Base-by-base conservation (phyloP, 2,329 filamentous ascomycete species). In the Juglanconis sp. region DNA sequence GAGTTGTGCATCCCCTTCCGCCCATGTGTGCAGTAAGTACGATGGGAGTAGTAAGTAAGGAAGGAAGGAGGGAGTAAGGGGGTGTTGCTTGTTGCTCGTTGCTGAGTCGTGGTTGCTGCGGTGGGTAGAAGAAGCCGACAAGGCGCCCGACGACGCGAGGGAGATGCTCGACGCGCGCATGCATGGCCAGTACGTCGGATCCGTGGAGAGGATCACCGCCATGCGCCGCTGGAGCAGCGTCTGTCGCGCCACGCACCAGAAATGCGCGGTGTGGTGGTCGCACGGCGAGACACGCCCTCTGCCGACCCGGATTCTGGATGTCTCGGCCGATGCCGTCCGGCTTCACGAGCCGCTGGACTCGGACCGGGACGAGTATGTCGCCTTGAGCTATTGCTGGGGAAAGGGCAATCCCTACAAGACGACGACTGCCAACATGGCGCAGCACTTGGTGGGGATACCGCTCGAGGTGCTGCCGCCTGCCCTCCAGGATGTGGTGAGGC, bases 311-410 rank as follows among this genome's bases (percentile, higher is more conserved):
- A 32, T 59, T 35, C 36, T 55, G 3, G 49, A 55, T 30, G 38
- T 49, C n/a, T 11, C n/a, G 5, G 11, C n/a, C 2, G 30, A 55
- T 4, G 35, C 11, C 5, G 13, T 44, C 13, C 9, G 5, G 4
- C 5, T 24, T 15, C 24, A 15, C 10, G 17, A 10, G 34, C 40
- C 50, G 11, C 10, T 32, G 17, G 38, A 53, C 3, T 46, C 32
- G 13, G 34, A 11, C 6, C 31, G n/a, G 17, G 13, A n/a, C 32
- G 17, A 38, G 24, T 53, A 58, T 13, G 32, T 44, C 8, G 40
- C 36, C 24, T 49, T 53, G 13, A 52, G 48, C 40, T 53, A 58
- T 49, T 58, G 56, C 56, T 58, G 56, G 56, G 56, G 56, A 5
- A 52, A n/a, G 3, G 31, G 30, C 4, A 42, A 52, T 6, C 17